These are phyloP conservation scores for Camelina neglecta DNA, from an alignment of 345 rosid species.

Conservation along the genomic window DNA sequence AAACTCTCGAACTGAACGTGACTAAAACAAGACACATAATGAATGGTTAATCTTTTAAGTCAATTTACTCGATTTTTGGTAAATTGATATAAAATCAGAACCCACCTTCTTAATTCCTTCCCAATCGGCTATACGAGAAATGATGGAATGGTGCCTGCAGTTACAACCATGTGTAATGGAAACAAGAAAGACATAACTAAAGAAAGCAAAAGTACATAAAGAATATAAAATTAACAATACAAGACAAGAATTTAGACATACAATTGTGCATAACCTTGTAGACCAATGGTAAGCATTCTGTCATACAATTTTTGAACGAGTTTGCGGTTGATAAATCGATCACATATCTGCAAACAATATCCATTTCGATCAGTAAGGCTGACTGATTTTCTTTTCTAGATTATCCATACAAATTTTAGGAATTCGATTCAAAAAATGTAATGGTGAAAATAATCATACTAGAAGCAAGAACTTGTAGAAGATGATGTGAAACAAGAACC, in stretches of 20 bases:
- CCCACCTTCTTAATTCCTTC: slow-evolving; percentile 91
- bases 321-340: slow-evolving; percentile 78
- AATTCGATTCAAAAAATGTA: too few relatives aligned
- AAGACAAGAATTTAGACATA: slow-evolving; percentile 51
- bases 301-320: slow-evolving; percentile 74
- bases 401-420: background rate
- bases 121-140: slow-evolving; percentile 90
- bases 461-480: background rate
- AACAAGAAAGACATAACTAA: slow-evolving; percentile 6
- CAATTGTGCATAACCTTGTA: slow-evolving; percentile 89
- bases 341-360: slow-evolving; percentile 66
- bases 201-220: slow-evolving; percentile 1
- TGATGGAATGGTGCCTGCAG: slow-evolving; percentile 77
- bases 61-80: slow-evolving; percentile 7
- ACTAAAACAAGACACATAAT: slow-evolving; percentile 49
- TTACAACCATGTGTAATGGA: slow-evolving; percentile 7
- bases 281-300: slow-evolving; percentile 89
- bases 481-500: slow-evolving; percentile 16
- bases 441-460: background rate
- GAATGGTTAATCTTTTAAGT: slow-evolving; percentile 10
- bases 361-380: slow-evolving; percentile 13
- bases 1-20: slow-evolving; percentile 84
- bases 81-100: background rate
- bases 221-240: slow-evolving; percentile 4
- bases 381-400: background rate